Evolutionary conservation across 768 basidiomycete species (phyloP), one percentile per base, ranked within the genome.

Genomic region (Serendipita sp.): DNA sequence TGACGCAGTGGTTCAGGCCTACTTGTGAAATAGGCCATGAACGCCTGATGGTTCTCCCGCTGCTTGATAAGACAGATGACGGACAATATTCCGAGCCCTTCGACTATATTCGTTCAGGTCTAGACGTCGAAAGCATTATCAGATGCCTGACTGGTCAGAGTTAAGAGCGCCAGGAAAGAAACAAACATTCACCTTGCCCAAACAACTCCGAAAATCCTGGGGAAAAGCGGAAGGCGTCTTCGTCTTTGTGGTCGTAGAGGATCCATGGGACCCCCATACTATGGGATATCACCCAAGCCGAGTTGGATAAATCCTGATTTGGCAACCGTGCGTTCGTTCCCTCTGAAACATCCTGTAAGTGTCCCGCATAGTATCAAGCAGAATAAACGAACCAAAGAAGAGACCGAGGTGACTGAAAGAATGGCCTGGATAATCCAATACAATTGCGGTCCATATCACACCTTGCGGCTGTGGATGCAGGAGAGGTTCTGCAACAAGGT

Each of bases 391-490:
- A 92, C 95, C 95, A 72, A 86, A 89, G 74, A 91, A 97, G 9
- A 98, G 74, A n/a, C 96, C 95, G 1, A 98, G 77, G 70, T 97
- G 90, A 9, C 88, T 91, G 73, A 98, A 95, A 0, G 94, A 97
- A 72, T 99, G 95, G 0, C 92, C 89, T 0, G 93, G 90, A 71
- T 97, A 98, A 71, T 98, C 96, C 44, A 99, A 82, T 67, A 88
- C 88, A 50, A 99, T 74, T 11, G 92, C 92, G 0, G 89, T 91
- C 96, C 96, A 99, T 44, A 99, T 88, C 3, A 93, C 86, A 2
- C 93, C 94, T 2, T 90, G 90, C 1, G 82, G 72, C 24, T 58
- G 17, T 24, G 53, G 53, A 33, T 89, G 69, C 34, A 75, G 72
- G 41, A 96, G 76, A 7, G 77, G 74, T 38, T 88, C 82, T 0